Conservation (phyloP, 1,284 basidiomycete species). For the Heterobasidion occidentale region DNA sequence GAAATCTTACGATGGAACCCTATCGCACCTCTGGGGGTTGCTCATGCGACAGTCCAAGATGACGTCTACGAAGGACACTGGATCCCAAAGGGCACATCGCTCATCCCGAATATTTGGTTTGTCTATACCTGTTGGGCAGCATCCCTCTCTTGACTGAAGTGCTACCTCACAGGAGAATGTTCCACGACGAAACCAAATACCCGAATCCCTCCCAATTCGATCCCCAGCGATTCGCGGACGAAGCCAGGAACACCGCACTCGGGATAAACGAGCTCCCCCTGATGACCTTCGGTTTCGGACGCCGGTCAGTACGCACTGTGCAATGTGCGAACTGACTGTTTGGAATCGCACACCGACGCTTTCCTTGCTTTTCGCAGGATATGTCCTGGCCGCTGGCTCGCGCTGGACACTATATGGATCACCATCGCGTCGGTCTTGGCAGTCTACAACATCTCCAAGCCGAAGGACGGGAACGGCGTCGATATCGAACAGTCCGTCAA, state of each 20-base stretch:
- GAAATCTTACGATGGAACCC: conserved; percentile 15
- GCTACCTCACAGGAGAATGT: neutral
- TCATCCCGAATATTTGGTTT: neutral
- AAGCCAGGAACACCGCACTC: neutral
- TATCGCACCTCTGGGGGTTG: conserved; percentile 6
- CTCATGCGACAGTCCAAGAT: conserved; percentile 18
- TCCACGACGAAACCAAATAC: neutral
- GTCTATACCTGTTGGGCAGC: neutral
- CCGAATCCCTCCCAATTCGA: neutral
- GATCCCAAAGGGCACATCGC: conserved; percentile 22
- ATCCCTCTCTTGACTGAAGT: conserved; percentile 7
- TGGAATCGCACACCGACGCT: neutral
- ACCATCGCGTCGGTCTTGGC: neutral
- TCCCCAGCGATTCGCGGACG: neutral
- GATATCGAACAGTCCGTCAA: neutral
- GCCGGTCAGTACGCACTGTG: neutral
- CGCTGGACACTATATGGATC: neutral
- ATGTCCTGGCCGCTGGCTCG: neutral
- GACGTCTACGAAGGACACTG: conserved; percentile 35
- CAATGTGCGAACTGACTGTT: neutral
- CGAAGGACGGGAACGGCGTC: neutral
- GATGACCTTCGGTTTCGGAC: neutral
- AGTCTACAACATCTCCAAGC: neutral
- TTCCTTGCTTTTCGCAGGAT: neutral
- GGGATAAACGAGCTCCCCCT: neutral